Evolutionary conservation across 495 filamentous ascomycete genomes (phyloP), one percentile per base, ranked within the genome.

Genomic region (Penicillium nucicola): DNA sequence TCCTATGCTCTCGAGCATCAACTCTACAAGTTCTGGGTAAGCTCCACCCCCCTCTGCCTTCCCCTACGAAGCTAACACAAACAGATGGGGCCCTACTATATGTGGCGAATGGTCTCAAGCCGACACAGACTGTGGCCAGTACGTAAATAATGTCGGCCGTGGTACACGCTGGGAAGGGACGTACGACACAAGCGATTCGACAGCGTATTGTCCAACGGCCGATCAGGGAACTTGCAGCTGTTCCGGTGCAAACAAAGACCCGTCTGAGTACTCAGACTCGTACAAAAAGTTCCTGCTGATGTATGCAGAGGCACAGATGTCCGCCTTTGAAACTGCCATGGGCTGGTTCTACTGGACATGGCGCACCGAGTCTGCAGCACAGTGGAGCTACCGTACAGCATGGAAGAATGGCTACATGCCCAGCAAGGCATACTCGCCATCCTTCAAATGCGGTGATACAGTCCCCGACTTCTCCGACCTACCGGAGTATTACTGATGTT

Each of bases 291-390:
- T 90, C 72, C 72, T 99, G 52, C 79, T 78, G 58, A 87, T 85
- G 62, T 97, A 97, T 71, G 92, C 93, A 18, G 86, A 96, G 69
- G 92, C 91, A 34, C 95, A 99, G 74, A 97, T 99, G 89, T 71
- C 79, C 13, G 86, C 83, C 23, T 99, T 96, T 54, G 91, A 96
- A 67, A 82, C 84, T 37, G 89, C 87, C 6, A 92, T 87, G 84
- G 95, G 95, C 40, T 97, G 95, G 93, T 92, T 96, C 71, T 97
- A 97, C 72, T 99, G 95, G 95, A 96, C 91, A 18, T 90, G 87
- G 89, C 72, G 82, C 50, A 91, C 87, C 3, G 86, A 91, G 71
- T 77, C 69, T 33, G 86, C 90, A 40, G 75, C 84, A 33, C 93
- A 97, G 71, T 99, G 93, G 93, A 95, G 90, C 67, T 99, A 92